These are phyloP conservation scores for Streptanthus diversifolius DNA, from an alignment of 345 rosid species.

Conservation along the genomic window DNA sequence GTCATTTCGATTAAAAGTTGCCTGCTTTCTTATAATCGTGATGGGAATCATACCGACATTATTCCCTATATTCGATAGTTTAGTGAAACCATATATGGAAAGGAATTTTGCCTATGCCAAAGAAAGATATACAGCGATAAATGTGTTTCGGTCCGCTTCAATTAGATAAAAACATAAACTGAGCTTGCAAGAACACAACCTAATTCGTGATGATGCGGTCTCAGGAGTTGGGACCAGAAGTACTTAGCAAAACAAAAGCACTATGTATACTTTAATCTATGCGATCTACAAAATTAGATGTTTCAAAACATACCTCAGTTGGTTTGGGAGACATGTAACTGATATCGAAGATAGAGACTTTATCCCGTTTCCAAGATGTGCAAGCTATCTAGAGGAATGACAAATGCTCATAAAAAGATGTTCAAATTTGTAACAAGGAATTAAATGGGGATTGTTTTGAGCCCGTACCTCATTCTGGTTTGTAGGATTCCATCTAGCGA, in stretches of 20 bases:
- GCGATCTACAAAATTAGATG: background rate
- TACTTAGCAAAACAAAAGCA: background rate
- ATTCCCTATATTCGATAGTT: background rate
- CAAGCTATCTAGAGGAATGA: conserved; percentile 63
- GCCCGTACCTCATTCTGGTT: conserved; percentile 80
- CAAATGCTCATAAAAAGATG: background rate
- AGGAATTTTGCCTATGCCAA: background rate
- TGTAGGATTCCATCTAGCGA: conserved; percentile 74
- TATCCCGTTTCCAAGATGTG: conserved; percentile 52
- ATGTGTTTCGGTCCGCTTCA: background rate
- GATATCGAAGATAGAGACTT: conserved; percentile 67
- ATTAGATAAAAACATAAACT: background rate
- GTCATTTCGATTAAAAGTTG: background rate
- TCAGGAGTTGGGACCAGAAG: background rate
- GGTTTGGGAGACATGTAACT: conserved; percentile 78
- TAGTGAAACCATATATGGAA: background rate
- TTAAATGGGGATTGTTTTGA: background rate
- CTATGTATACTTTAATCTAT: background rate
- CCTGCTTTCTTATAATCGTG: background rate
- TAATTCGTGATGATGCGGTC: background rate
- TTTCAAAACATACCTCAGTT: conserved; percentile 49
- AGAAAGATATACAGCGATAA: too few species aligned
- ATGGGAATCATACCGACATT: background rate
- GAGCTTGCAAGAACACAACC: background rate
- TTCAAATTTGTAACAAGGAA: background rate